Evolutionary conservation across 305 asterid species (phyloP).

Genomic region (Caryopteris hybrid): DNA sequence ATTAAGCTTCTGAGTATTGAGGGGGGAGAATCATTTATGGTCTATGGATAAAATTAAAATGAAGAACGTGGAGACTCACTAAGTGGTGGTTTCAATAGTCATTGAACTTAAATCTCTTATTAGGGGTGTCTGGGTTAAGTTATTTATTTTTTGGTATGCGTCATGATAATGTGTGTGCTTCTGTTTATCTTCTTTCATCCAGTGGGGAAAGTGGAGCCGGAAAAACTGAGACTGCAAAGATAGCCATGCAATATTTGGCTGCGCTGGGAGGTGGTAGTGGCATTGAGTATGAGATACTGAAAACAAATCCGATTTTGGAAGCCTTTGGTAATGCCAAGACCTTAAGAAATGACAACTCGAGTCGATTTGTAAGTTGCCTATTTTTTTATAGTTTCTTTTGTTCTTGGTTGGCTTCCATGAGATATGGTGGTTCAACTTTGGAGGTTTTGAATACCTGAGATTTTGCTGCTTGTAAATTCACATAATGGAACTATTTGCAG

Average conservation of each 20-base stretch:
- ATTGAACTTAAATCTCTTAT: not conserved
- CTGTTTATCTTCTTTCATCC: slow-evolving; percentile 22
- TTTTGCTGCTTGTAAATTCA: slow-evolving; percentile 20
- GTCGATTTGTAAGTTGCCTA: slow-evolving; percentile 87
- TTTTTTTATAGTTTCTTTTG: slow-evolving; percentile 10
- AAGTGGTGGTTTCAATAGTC: not conserved
- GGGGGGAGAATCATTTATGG: not conserved
- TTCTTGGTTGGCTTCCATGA: slow-evolving; percentile 15
- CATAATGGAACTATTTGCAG: slow-evolving; percentile 37
- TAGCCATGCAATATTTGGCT: slow-evolving; percentile 99
- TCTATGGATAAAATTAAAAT: not conserved
- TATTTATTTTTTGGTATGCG: not conserved
- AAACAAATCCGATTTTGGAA: slow-evolving; percentile 95
- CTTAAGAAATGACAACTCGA: slow-evolving; percentile 88
- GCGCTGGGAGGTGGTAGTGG: slow-evolving; percentile 98
- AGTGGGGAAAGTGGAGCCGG: slow-evolving; percentile 99
- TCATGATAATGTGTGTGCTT: slow-evolving; percentile 10
- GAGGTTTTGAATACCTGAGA: slow-evolving; percentile 8
- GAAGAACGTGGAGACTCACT: not conserved
- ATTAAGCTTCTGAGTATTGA: not conserved
- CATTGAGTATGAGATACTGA: slow-evolving; percentile 88
- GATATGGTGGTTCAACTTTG: slow-evolving; percentile 7
- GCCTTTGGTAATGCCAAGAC: slow-evolving; percentile 99
- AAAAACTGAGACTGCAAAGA: slow-evolving; percentile 96
- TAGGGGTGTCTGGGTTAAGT: not conserved